Conservation (phyloP, 2,329 filamentous ascomycete genomes). For the Monascus ruber region DNA sequence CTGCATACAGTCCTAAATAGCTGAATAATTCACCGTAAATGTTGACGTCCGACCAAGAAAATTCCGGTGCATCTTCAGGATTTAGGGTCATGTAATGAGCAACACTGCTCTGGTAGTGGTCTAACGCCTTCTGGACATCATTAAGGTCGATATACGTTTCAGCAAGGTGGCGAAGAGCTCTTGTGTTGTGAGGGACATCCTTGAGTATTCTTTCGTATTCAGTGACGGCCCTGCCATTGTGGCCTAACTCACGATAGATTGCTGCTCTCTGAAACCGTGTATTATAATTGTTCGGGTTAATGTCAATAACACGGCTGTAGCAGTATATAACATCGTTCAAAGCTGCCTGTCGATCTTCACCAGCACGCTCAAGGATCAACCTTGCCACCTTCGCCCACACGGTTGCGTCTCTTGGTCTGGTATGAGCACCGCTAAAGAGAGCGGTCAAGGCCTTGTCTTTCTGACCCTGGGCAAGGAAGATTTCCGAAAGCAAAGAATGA, state of each 20-base stretch:
- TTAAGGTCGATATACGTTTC: constrained; percentile 44
- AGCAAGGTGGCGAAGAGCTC: constrained; percentile 45
- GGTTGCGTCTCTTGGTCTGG: constrained; percentile 42
- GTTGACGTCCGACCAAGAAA: constrained; percentile 71
- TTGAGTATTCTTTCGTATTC: constrained; percentile 46
- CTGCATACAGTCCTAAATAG: constrained; percentile 48
- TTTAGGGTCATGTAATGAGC: constrained; percentile 35
- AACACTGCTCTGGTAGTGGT: constrained; percentile 43
- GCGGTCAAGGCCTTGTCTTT: constrained; percentile 45
- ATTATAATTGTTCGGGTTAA: constrained; percentile 41
- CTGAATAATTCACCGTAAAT: constrained; percentile 75
- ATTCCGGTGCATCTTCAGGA: constrained; percentile 33
- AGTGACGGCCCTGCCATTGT: constrained; percentile 35
- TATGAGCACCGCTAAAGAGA: constrained; percentile 47
- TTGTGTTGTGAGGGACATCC: constrained; percentile 42
- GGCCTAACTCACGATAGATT: constrained; percentile 40
- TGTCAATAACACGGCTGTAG: constrained; percentile 42
- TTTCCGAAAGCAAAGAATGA: constrained; percentile 49
- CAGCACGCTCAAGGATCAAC: constrained; percentile 40
- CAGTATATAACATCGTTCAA: constrained; percentile 42
- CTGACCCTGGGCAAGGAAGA: constrained; percentile 45
- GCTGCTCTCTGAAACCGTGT: constrained; percentile 45
- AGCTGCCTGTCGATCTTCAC: constrained; percentile 31
- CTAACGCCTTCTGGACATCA: constrained; percentile 37
- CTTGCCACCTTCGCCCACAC: constrained; percentile 49